These are phyloP conservation scores for Plantago lanceolata DNA, from an alignment of 305 asterid genomes.

Conservation along the genomic window DNA sequence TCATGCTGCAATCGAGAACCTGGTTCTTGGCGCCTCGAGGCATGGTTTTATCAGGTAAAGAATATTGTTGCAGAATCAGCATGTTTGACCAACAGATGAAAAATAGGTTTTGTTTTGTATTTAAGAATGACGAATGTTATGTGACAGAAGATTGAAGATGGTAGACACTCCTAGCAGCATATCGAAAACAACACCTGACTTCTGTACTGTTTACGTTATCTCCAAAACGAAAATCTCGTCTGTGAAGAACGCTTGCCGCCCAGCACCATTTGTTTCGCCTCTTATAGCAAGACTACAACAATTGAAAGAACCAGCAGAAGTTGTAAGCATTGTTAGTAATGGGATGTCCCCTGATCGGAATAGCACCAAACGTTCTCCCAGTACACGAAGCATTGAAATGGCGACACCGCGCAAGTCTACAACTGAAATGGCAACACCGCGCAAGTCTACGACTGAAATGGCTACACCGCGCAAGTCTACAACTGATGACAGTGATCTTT, in stretches of 20 bases:
- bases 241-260: conserved; percentile 60
- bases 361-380: conserved; percentile 29
- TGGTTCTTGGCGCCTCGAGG: conserved; percentile 77
- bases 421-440: no score
- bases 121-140: neutral
- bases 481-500: conserved; percentile 39
- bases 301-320: conserved; percentile 34
- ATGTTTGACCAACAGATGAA: no score
- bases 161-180: conserved; percentile 57
- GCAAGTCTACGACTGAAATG: no score
- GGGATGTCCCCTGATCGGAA: conserved; percentile 31
- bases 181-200: conserved; percentile 75
- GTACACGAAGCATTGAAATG: conserved; percentile 42
- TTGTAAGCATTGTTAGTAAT: neutral
- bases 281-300: conserved; percentile 43
- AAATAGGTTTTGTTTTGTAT: neutral
- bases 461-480: no score
- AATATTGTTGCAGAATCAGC: no score
- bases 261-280: conserved; percentile 71
- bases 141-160: conserved; percentile 61
- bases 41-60: conserved; percentile 75
- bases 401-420: no score
- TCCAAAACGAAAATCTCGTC: conserved; percentile 72
- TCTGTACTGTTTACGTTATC: conserved; percentile 75
- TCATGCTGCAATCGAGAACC: conserved; percentile 63